phyloP scores from a whole-genome alignment of 2,329 filamentous ascomycete species.

The Celoporthe dispersa region DNA sequence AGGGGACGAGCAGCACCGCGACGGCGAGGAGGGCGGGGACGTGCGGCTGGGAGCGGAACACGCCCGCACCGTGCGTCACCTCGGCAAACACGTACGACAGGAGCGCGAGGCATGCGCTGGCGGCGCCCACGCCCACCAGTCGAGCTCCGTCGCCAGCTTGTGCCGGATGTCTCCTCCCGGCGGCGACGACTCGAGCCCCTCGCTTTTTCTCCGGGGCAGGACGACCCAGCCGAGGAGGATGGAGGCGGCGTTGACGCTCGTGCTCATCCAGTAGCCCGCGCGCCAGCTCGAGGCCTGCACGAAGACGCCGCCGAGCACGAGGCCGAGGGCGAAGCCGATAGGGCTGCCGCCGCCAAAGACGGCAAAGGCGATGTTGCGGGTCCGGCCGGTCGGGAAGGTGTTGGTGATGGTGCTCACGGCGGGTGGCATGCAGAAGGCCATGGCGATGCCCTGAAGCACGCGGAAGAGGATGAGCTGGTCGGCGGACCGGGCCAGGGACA shows the following conservation, averaged over 20 bases:
- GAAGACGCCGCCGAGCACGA: slow-evolving; percentile 56
- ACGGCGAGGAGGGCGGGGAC: slow-evolving; percentile 51
- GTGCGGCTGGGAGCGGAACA: slow-evolving; percentile 42
- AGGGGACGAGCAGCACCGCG: slow-evolving; percentile 47
- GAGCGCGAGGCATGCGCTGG: slow-evolving; percentile 50
- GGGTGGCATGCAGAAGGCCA: slow-evolving; percentile 44
- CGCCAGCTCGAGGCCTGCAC: slow-evolving; percentile 53
- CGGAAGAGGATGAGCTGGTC: slow-evolving; percentile 44
- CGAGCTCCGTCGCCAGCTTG: slow-evolving; percentile 46
- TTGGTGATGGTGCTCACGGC: slow-evolving; percentile 43
- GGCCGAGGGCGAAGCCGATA: slow-evolving; percentile 51
- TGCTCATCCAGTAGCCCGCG: slow-evolving; percentile 47
- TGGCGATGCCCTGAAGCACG: slow-evolving; percentile 40
- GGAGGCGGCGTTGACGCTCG: slow-evolving; percentile 37
- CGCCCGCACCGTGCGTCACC: slow-evolving; percentile 42
- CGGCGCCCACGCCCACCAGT: slow-evolving; percentile 55
- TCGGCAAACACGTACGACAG: slow-evolving; percentile 55
- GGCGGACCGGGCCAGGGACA: slow-evolving; percentile 39
- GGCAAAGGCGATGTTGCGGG: slow-evolving; percentile 48
- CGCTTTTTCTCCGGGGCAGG: slow-evolving; percentile 31
- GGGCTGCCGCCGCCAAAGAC: slow-evolving; percentile 50
- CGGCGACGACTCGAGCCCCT: slow-evolving; percentile 24
- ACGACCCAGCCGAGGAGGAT: slow-evolving; percentile 39
- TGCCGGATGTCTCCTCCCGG: slow-evolving; percentile 34
- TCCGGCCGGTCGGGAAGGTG: slow-evolving; percentile 40